Evolutionary conservation across 163 green algal species (phyloP).

Genomic region (Chlorella variabilis): DNA sequence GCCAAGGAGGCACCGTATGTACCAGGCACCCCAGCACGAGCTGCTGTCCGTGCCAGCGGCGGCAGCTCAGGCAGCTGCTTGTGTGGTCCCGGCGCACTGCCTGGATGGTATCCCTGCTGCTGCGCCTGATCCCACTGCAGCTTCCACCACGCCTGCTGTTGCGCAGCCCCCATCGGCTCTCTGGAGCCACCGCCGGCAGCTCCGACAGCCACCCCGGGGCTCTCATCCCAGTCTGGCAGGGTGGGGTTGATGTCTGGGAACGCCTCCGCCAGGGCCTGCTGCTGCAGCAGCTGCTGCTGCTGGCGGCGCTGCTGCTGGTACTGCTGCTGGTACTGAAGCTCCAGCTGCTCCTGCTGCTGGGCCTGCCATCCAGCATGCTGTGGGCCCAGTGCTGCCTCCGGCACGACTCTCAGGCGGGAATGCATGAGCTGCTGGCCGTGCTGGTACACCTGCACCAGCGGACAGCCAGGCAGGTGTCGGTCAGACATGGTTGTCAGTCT

Average conservation of each 20-base stretch:
- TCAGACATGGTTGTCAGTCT: no score
- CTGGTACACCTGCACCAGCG: slow-evolving; percentile 16
- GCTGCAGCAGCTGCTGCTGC: not conserved
- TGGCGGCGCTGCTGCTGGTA: not conserved
- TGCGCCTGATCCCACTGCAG: not conserved
- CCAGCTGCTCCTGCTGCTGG: not conserved
- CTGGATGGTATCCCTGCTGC: not conserved
- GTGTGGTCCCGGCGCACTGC: not conserved
- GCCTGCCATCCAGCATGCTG: no score
- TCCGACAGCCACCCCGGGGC: not conserved
- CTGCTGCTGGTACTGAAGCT: slow-evolving; percentile 1
- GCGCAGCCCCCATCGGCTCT: not conserved
- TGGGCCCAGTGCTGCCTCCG: not conserved
- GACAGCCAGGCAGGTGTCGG: no score
- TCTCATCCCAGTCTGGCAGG: not conserved
- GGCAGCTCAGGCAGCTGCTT: not conserved
- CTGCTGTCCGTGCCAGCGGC: not conserved
- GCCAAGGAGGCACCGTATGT: not conserved
- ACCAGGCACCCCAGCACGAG: not conserved
- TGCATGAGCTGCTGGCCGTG: slow-evolving; percentile 33
- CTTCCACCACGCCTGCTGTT: not conserved
- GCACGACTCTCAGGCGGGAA: not conserved
- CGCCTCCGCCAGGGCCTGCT: not conserved
- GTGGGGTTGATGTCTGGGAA: not conserved
- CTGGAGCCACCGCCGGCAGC: not conserved